A percentile compares a stretch with the other conserved stretches of the same genome.
Evolutionary conservation across 345 rosid species (phyloP).

Genomic region (Euphorbia tirucalli): DNA sequence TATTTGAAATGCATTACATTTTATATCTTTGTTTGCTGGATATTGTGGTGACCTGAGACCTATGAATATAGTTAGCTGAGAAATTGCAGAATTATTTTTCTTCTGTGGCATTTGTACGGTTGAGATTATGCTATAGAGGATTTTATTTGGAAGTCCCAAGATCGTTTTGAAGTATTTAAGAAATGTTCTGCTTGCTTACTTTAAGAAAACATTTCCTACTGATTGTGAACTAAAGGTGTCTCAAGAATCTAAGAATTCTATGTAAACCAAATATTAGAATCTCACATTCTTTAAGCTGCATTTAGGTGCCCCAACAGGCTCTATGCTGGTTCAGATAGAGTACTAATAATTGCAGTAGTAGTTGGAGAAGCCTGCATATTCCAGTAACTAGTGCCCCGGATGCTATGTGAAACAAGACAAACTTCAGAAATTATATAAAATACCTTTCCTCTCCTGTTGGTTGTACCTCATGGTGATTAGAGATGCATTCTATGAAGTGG

Average conservation of each 20-base stretch:
- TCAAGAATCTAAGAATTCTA: background rate
- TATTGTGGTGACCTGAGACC: background rate
- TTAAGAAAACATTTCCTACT: background rate
- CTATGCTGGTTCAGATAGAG: background rate
- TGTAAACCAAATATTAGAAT: background rate
- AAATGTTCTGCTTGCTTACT: background rate
- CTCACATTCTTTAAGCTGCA: background rate
- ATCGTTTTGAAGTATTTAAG: background rate
- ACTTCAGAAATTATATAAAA: background rate
- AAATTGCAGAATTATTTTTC: background rate
- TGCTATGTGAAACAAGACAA: background rate
- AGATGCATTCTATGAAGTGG: background rate
- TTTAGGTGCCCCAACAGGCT: background rate
- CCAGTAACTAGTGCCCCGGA: background rate
- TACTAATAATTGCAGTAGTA: background rate
- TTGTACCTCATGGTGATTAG: background rate
- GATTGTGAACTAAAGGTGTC: background rate
- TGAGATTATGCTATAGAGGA: background rate
- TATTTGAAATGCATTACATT: background rate
- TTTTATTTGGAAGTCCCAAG: background rate
- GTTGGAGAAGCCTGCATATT: background rate
- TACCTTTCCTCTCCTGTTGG: background rate
- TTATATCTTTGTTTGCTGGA: constrained; percentile 4
- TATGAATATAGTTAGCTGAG: constrained; percentile 2
- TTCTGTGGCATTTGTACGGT: background rate